Conservation (phyloP, 164 flowering plant species). For the Taxillus chinensis region DNA sequence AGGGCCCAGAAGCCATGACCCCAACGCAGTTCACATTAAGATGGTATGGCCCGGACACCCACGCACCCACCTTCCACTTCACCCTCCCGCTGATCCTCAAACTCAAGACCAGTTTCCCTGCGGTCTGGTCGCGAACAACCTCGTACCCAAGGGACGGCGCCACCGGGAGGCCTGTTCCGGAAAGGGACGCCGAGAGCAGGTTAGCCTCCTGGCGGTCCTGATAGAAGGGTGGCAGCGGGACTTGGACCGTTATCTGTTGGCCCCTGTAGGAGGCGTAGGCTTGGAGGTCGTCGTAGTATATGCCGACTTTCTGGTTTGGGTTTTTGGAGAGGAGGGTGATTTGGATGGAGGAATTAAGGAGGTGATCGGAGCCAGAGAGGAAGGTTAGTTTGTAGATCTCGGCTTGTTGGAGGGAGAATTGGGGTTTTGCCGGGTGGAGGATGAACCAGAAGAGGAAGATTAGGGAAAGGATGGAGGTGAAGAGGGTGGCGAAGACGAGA, state of each 20-base stretch:
- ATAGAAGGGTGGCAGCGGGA: slow-evolving; percentile 44
- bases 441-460: slow-evolving; percentile 39
- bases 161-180: slow-evolving; percentile 40
- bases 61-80: slow-evolving; percentile 64
- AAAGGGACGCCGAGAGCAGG: slow-evolving; percentile 28
- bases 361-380: slow-evolving; percentile 26
- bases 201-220: slow-evolving; percentile 40
- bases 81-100: slow-evolving; percentile 43
- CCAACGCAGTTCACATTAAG: slow-evolving; percentile 43
- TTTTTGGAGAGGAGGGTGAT: slow-evolving; percentile 39
- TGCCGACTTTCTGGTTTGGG: slow-evolving; percentile 47
- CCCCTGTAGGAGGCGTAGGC: slow-evolving; percentile 47
- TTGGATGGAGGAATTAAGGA: slow-evolving; percentile 52
- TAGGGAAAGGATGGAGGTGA: slow-evolving; percentile 24
- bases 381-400: slow-evolving; percentile 38
- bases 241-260: slow-evolving; percentile 36
- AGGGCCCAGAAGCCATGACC: slow-evolving; percentile 29
- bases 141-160: slow-evolving; percentile 46
- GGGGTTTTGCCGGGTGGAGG: slow-evolving; percentile 50
- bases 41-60: slow-evolving; percentile 49
- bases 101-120: slow-evolving; percentile 31
- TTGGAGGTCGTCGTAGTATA: slow-evolving; percentile 45
- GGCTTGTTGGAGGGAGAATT: slow-evolving; percentile 38
- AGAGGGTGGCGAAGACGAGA: slow-evolving; percentile 22
- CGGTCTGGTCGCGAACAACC: slow-evolving; percentile 36